These are phyloP conservation scores for Whalleya microplaca DNA, from an alignment of 2,329 filamentous ascomycete species.

Conservation along the genomic window DNA sequence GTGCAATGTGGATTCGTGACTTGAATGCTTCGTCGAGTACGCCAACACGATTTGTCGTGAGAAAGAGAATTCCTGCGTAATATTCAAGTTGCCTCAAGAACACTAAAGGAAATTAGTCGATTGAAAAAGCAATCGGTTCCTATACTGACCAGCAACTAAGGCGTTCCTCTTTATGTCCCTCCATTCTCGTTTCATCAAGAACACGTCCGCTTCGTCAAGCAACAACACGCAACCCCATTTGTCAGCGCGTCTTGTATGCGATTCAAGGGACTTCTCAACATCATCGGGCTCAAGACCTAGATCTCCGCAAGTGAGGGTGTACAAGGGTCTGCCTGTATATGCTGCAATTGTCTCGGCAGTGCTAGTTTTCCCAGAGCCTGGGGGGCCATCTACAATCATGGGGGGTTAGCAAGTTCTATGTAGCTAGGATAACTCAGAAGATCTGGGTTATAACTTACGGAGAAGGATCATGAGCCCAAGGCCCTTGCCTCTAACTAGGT, in stretches of 20 bases:
- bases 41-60: slow-evolving; percentile 48
- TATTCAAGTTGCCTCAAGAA: slow-evolving; percentile 36
- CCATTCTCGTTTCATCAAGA: slow-evolving; percentile 1
- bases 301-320: slow-evolving; percentile 9
- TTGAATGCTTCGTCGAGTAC: slow-evolving; percentile 46
- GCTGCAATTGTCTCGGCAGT: slow-evolving; percentile 5
- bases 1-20: slow-evolving; percentile 42
- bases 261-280: slow-evolving; percentile 1
- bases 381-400: background rate
- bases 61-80: slow-evolving; percentile 43
- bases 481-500: slow-evolving; percentile 3
- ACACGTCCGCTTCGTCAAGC: slow-evolving; percentile 9
- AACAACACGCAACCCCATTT: slow-evolving; percentile 12
- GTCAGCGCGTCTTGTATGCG: background rate
- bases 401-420: background rate
- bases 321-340: slow-evolving; percentile 1
- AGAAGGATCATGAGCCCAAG: slow-evolving; percentile 3
- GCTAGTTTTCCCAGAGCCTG: slow-evolving; percentile 4
- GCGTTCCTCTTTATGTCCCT: slow-evolving; percentile 6
- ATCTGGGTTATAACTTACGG: background rate
- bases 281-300: slow-evolving; percentile 9
- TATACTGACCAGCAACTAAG: slow-evolving; percentile 7
- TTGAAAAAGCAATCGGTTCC: no score
- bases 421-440: no score
- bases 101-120: background rate